Evolutionary conservation across 495 filamentous ascomycete genomes (phyloP).

Genomic region (Hypoxylon subgilvum): DNA sequence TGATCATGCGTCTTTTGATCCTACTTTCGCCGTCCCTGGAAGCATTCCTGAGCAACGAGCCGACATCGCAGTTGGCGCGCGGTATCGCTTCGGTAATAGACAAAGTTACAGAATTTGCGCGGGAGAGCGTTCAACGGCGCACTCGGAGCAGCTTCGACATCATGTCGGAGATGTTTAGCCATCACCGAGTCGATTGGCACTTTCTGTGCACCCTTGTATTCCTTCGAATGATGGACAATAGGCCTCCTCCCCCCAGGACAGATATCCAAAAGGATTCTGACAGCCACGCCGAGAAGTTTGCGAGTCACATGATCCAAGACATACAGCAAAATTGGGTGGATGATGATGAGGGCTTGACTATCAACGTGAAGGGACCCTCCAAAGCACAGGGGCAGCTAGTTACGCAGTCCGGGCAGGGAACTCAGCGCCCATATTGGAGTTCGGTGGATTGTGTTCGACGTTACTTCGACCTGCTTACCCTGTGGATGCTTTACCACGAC

Average conservation of each 20-base stretch:
- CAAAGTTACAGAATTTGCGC: slow-evolving; percentile 29
- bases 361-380: slow-evolving; percentile 44
- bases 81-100: slow-evolving; percentile 17
- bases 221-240: too few species aligned
- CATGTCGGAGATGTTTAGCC: too few species aligned
- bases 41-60: slow-evolving; percentile 37
- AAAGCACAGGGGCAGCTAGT: slow-evolving; percentile 25
- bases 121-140: too few species aligned
- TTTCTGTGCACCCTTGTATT: too few species aligned
- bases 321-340: slow-evolving; percentile 49
- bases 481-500: slow-evolving; percentile 42
- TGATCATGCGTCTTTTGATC: slow-evolving; percentile 30
- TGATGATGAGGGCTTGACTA: slow-evolving; percentile 32
- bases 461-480: slow-evolving; percentile 24
- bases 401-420: slow-evolving; percentile 42
- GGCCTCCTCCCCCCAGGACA: too few species aligned
- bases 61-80: slow-evolving; percentile 14
- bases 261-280: slow-evolving; percentile 2
- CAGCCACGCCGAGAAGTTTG: slow-evolving; percentile 41
- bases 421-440: slow-evolving; percentile 32
- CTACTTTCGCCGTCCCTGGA: slow-evolving; percentile 34
- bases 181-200: too few species aligned
- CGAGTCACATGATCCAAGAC: slow-evolving; percentile 44
- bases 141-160: too few species aligned
- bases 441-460: slow-evolving; percentile 25